These are phyloP conservation scores for Echinosphaeria canescens DNA, from an alignment of 2,329 filamentous ascomycete genomes.

Conservation along the genomic window DNA sequence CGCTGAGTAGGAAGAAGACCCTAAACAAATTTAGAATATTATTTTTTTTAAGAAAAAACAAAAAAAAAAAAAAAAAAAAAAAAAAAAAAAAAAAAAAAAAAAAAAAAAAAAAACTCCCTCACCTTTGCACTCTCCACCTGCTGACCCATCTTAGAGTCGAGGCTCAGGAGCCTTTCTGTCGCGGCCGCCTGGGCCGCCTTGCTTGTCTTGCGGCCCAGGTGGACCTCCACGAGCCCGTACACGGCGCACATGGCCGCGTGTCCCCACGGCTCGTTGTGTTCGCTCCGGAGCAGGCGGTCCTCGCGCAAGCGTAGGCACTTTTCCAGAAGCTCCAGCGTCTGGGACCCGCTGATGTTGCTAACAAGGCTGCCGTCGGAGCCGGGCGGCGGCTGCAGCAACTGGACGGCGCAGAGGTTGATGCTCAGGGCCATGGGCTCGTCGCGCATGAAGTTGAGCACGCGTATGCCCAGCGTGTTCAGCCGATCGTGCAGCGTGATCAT, in stretches of 20 bases:
- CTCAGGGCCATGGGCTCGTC: constrained; percentile 36
- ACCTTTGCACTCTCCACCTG: constrained; percentile 8
- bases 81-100: background rate
- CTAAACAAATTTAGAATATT: too few species aligned
- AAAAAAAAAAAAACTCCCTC: too few species aligned
- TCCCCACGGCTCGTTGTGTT: constrained; percentile 42
- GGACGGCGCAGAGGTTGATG: constrained; percentile 38
- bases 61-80: too few species aligned
- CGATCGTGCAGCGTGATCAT: constrained; percentile 40
- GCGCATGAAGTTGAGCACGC: constrained; percentile 34
- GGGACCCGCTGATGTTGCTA: constrained; percentile 38
- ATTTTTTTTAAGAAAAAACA: too few species aligned
- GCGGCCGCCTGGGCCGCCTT: constrained; percentile 35
- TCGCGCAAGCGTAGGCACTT: constrained; percentile 39
- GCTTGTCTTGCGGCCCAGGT: constrained; percentile 31
- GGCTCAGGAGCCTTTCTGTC: constrained; percentile 33
- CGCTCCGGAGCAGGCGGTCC: constrained; percentile 35
- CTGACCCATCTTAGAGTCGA: constrained; percentile 35
- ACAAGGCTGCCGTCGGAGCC: too few species aligned
- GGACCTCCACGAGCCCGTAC: constrained; percentile 33
- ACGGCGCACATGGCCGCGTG: constrained; percentile 42
- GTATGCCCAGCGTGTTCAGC: constrained; percentile 33
- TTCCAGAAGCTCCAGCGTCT: constrained; percentile 37
- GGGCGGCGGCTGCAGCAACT: constrained; percentile 35
- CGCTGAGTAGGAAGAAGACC: too few species aligned